These are phyloP conservation scores for Schizophyllum amplum DNA, from an alignment of 1,284 basidiomycete species.

Conservation along the genomic window DNA sequence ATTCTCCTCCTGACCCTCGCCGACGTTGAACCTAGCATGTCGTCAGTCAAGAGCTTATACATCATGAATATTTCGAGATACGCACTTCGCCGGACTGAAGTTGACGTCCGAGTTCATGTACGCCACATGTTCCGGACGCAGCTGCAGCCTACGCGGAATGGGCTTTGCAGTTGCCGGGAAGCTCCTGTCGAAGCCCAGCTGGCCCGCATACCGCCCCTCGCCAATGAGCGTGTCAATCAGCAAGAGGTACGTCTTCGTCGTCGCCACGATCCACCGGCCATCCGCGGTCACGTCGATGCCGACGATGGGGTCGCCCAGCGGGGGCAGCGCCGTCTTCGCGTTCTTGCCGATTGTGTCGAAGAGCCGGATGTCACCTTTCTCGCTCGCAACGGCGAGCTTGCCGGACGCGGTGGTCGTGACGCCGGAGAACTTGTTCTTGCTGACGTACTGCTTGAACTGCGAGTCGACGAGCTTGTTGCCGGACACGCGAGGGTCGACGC, in stretches of 20 bases:
- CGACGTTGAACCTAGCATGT: constrained; percentile 78
- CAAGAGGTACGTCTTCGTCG: constrained; percentile 90
- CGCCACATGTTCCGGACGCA: constrained; percentile 89
- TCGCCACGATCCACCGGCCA: constrained; percentile 94
- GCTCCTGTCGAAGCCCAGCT: constrained; percentile 87
- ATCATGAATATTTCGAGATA: constrained; percentile 1
- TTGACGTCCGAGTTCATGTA: constrained; percentile 89
- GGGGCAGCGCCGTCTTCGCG: constrained; percentile 97
- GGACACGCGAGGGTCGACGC: constrained; percentile 89
- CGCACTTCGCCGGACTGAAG: constrained; percentile 87
- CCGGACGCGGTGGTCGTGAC: constrained; percentile 85
- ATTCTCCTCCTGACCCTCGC: constrained; percentile 82
- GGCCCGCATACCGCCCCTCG: constrained; percentile 82
- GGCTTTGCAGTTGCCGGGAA: constrained; percentile 96
- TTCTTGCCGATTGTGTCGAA: constrained; percentile 98
- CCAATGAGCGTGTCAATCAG: constrained; percentile 95
- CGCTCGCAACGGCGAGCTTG: constrained; percentile 87
- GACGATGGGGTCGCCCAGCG: constrained; percentile 90
- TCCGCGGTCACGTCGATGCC: constrained; percentile 93
- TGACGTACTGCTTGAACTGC: constrained; percentile 94
- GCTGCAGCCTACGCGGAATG: constrained; percentile 81
- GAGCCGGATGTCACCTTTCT: constrained; percentile 94
- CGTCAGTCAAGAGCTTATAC: background rate
- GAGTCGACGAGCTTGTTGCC: constrained; percentile 92
- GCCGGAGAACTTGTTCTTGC: constrained; percentile 94